Conservation (phyloP, 2,329 filamentous ascomycete species). For the Xylaria multiplex region DNA sequence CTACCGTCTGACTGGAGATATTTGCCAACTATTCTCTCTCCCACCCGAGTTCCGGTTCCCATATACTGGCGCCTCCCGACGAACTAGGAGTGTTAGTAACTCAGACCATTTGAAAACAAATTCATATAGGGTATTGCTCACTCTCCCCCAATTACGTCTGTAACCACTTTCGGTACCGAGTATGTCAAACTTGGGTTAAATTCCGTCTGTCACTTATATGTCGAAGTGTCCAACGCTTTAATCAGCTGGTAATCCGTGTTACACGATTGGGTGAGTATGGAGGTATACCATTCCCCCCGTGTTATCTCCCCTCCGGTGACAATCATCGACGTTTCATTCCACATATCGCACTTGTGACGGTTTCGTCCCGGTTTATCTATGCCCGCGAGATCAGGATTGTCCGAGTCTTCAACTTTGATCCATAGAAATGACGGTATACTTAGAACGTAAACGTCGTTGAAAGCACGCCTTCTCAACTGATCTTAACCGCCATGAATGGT, state of each 20-base stretch:
- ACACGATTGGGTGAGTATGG: constrained; percentile 16
- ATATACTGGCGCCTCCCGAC: constrained; percentile 30
- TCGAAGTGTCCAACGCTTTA: constrained; percentile 37
- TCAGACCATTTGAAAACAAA: not conserved
- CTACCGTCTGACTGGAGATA: constrained; percentile 34
- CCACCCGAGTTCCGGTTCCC: constrained; percentile 25
- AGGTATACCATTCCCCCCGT: not conserved
- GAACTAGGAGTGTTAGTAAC: constrained; percentile 25
- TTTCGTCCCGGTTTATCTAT: constrained; percentile 24
- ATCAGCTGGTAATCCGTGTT: constrained; percentile 36
- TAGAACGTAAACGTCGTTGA: constrained; percentile 40
- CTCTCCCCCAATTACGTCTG: constrained; percentile 35
- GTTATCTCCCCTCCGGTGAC: constrained; percentile 33
- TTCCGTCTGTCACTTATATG: constrained; percentile 33
- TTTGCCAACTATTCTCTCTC: constrained; percentile 24
- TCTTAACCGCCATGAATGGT: constrained; percentile 38
- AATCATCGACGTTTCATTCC: constrained; percentile 37
- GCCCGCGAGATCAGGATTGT: constrained; percentile 35
- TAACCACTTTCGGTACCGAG: constrained; percentile 34
- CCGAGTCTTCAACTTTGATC: constrained; percentile 34
- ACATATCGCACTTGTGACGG: constrained; percentile 35
- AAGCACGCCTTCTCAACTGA: constrained; percentile 5
- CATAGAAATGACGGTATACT: constrained; percentile 38
- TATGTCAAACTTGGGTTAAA: constrained; percentile 34
- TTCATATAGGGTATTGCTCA: constrained; percentile 20